Percentiles rank a stretch among this genome's conserved stretches.
Evolutionary conservation across 2,329 filamentous ascomycete species (phyloP).

Genomic region (Fusarium denticulatum): DNA sequence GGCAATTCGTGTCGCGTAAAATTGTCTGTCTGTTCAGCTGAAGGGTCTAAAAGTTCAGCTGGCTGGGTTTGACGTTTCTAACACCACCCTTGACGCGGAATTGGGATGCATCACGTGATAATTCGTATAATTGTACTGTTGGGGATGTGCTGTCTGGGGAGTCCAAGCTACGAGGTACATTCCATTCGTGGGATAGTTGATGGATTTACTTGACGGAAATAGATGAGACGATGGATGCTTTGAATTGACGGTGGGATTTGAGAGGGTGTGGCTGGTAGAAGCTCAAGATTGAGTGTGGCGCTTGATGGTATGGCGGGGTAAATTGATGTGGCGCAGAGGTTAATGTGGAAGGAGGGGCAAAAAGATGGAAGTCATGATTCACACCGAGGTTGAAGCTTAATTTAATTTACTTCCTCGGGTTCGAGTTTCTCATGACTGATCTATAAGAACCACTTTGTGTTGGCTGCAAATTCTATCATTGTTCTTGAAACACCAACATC

Average conservation of each 20-base stretch:
- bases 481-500: not conserved
- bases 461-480: not conserved
- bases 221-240: slow-evolving; percentile 1
- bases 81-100: slow-evolving; percentile 5
- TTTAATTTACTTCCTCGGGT: not conserved
- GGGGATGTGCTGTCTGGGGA: not conserved
- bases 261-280: slow-evolving; percentile 9
- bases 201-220: not conserved
- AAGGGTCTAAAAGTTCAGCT: slow-evolving; percentile 14
- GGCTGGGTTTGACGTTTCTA: not conserved
- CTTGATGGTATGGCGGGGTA: slow-evolving; percentile 24
- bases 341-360: slow-evolving; percentile 25
- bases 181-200: slow-evolving; percentile 7
- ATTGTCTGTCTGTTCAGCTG: slow-evolving; percentile 29
- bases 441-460: too few relatives aligned
- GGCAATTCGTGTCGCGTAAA: slow-evolving; percentile 31
- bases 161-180: not conserved
- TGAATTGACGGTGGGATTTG: not conserved
- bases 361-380: slow-evolving; percentile 29
- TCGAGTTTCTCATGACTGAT: not conserved
- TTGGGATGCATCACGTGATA: not conserved
- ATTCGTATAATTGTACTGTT: not conserved
- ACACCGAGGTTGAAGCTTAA: slow-evolving; percentile 27
- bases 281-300: slow-evolving; percentile 5
- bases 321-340: slow-evolving; percentile 12